phyloP scores from a whole-genome alignment of 768 basidiomycete species.

The Termitomyces sp. region DNA sequence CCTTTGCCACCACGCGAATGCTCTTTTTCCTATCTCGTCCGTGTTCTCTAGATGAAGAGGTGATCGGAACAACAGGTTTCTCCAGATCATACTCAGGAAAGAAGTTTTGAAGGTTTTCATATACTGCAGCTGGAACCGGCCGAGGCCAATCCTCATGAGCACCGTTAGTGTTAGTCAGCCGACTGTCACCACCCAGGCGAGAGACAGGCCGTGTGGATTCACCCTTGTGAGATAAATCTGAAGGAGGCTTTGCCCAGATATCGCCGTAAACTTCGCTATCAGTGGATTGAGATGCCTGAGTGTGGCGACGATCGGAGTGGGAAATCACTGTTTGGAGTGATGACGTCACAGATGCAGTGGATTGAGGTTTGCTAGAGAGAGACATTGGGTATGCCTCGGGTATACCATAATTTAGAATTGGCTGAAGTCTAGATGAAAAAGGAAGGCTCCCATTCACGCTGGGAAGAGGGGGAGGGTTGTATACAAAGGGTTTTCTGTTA shows the following conservation, averaged over 20 bases:
- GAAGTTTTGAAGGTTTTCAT: conserved; percentile 73
- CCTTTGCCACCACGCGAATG: conserved; percentile 77
- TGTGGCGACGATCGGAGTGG: neutral
- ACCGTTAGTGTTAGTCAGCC: neutral
- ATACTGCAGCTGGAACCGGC: conserved; percentile 73
- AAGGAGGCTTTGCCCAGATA: conserved; percentile 28
- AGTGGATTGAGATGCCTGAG: neutral
- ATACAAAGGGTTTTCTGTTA: conserved; percentile 10
- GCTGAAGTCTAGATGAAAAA: conserved; percentile 14
- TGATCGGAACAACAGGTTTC: conserved; percentile 66
- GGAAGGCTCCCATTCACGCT: conserved; percentile 3
- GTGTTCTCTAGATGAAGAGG: conserved; percentile 19
- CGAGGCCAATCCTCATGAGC: conserved; percentile 34
- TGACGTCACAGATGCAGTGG: neutral
- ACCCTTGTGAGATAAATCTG: conserved; percentile 11
- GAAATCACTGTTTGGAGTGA: neutral
- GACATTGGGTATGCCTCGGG: neutral
- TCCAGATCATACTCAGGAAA: conserved; percentile 90
- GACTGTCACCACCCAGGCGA: neutral
- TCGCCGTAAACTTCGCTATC: conserved; percentile 15
- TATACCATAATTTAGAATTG: conserved; percentile 2
- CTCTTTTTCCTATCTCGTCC: conserved; percentile 42
- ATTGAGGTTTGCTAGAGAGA: neutral
- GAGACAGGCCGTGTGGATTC: conserved; percentile 1
- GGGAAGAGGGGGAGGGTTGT: conserved; percentile 17